A percentile compares a stretch with the other conserved stretches of the same genome.
Evolutionary conservation across 805 yeast genomes (phyloP).

Genomic region (Sporopachydermia quercuum): DNA sequence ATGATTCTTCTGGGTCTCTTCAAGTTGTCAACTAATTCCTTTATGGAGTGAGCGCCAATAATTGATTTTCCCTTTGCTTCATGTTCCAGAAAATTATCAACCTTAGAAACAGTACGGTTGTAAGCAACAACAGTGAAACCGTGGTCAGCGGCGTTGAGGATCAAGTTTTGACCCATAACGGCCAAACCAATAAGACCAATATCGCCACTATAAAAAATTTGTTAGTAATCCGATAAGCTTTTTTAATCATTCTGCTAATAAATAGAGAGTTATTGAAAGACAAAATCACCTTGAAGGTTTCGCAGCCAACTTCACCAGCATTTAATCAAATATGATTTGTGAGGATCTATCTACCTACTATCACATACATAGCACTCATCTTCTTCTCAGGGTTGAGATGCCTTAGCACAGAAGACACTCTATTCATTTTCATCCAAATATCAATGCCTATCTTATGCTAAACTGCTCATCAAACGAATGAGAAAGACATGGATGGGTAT

Average conservation of each 20-base stretch:
- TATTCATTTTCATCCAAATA: no score
- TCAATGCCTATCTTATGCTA: no score
- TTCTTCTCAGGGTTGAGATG: not conserved
- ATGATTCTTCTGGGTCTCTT: conserved; percentile 96
- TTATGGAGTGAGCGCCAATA: conserved; percentile 87
- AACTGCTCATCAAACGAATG: no score
- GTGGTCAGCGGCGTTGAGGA: conserved; percentile 96
- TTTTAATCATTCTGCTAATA: no score
- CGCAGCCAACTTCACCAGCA: no score
- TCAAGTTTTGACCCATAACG: conserved; percentile 99
- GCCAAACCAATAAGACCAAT: conserved; percentile 98
- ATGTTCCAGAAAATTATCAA: conserved; percentile 81
- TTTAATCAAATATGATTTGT: no score
- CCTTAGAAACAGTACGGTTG: conserved; percentile 96
- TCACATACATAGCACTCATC: not conserved
- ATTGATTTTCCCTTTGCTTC: conserved; percentile 97
- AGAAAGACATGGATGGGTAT: no score
- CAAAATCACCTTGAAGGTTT: no score
- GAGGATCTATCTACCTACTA: no score
- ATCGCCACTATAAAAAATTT: conserved; percentile 55
- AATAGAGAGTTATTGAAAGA: no score
- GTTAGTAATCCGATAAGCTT: no score
- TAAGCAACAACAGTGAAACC: conserved; percentile 96
- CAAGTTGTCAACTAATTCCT: conserved; percentile 74
- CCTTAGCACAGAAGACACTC: not conserved